Conservation (phyloP, 2,329 filamentous ascomycete genomes). For the Phaeosphaeriaceae sp. region DNA sequence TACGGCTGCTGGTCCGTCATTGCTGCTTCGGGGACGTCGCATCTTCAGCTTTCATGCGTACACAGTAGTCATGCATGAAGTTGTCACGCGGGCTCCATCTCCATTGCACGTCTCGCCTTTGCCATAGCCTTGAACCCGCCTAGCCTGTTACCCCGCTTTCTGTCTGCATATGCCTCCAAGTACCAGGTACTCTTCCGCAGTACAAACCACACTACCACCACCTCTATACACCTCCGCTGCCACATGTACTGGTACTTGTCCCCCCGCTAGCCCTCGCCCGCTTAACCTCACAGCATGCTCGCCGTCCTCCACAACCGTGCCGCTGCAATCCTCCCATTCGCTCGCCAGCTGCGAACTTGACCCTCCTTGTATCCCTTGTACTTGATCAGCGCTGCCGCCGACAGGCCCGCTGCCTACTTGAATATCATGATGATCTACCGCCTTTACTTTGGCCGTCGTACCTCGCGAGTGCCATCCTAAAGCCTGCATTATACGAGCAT, state of each 20-base stretch:
- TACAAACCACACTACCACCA: slow-evolving; percentile 11
- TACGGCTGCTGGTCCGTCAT: slow-evolving; percentile 13
- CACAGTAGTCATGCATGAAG: slow-evolving; percentile 30
- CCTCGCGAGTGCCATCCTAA: slow-evolving; percentile 39
- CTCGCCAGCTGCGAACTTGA: slow-evolving; percentile 43
- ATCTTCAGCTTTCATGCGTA: slow-evolving; percentile 19
- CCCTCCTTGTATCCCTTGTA: slow-evolving; percentile 50
- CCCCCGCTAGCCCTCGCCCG: slow-evolving; percentile 42
- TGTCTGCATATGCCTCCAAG: slow-evolving; percentile 32
- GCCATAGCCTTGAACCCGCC: slow-evolving; percentile 46
- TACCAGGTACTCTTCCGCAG: slow-evolving; percentile 35
- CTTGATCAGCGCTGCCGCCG: slow-evolving; percentile 48
- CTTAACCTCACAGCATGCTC: slow-evolving; percentile 39
- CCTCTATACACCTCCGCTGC: background rate
- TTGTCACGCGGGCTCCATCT: slow-evolving; percentile 45
- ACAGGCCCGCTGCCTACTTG: slow-evolving; percentile 44
- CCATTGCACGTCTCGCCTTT: slow-evolving; percentile 40
- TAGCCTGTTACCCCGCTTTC: slow-evolving; percentile 50
- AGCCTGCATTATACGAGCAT: slow-evolving; percentile 43
- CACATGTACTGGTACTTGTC: slow-evolving; percentile 39
- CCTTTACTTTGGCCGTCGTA: slow-evolving; percentile 39
- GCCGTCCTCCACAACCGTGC: slow-evolving; percentile 42
- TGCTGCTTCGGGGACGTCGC: slow-evolving; percentile 30
- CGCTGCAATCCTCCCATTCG: slow-evolving; percentile 41
- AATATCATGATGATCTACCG: slow-evolving; percentile 50